Base-by-base conservation (phyloP, 2,329 filamentous ascomycete species). In the Fragosphaeria purpurea region DNA sequence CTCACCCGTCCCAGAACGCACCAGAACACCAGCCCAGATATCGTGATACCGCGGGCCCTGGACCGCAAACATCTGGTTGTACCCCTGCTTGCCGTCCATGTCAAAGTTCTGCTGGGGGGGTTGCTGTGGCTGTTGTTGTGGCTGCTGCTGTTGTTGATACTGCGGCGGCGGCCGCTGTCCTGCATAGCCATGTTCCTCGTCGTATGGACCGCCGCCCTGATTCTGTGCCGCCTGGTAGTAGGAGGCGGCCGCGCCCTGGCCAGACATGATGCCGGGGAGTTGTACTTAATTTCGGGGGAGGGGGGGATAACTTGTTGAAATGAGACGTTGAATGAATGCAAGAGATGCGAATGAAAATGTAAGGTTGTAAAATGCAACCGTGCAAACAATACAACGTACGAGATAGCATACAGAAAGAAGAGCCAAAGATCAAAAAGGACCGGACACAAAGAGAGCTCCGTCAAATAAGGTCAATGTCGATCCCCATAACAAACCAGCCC, bases 21-120 rank as follows among this genome's bases (percentile, higher is more conserved):
- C 83, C 62, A 96, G 70, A 41, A 94, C 70, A 4, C 85, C 89
- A 4, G 90, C 90, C 91, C 90, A 96, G 32, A 86, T 63, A 64
- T 97, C 91, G 61, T 96, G 88, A 69, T 77, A 95, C 65, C 91
- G 94, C n/a, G 88, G 88, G 56, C 73, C 82, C 38, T 87, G 79
- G 48, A 96, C 67, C 67, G 84, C 84, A 73, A 97, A 96, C 1
- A 82, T 79, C 61, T 96, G 78, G 22, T 91, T 81, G 63, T 94
- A 96, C 34, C 69, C 70, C 37, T 70, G 69, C 62, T 79, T 79
- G 55, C 76, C 72, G 35, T 57, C 56, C 48, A 65, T 65, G 41
- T 67, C 62, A 35, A 62, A 57, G 41, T 67, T 62, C 35, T 62
- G 58, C 31, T 55, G 53, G 37, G 51, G 50, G 7, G 42, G 49